Conservation (phyloP, 495 filamentous ascomycete genomes). For the Evernia prunastri region DNA sequence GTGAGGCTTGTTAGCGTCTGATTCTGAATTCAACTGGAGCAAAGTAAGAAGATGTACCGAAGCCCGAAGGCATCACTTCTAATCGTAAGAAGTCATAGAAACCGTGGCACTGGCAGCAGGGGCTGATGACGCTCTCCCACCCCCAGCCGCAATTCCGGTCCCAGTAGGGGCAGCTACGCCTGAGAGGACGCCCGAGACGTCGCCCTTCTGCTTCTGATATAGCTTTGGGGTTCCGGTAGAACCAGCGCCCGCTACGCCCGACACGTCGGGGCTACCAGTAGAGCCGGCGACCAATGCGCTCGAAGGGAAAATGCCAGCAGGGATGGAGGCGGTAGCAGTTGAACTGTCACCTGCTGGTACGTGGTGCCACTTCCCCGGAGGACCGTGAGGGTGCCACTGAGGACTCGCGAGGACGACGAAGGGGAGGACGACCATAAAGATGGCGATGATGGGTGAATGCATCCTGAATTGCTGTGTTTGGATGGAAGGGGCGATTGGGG, state of each 20-base stretch:
- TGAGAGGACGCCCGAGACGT: no score
- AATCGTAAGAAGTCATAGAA: not conserved
- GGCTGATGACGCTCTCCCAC: no score
- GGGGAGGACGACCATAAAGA: constrained; percentile 8
- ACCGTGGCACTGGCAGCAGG: not conserved
- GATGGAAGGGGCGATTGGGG: not conserved
- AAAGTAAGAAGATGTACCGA: not conserved
- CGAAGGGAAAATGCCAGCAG: not conserved
- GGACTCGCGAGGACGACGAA: constrained; percentile 9
- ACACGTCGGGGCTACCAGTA: not conserved
- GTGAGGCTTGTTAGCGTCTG: not conserved
- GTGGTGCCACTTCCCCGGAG: not conserved
- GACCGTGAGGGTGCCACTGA: not conserved
- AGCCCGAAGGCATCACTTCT: not conserved
- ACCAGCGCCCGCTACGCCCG: not conserved
- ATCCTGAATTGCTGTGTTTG: not conserved
- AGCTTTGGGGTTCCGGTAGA: not conserved
- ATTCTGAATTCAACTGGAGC: not conserved
- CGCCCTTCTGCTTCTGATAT: no score
- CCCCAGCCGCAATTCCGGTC: no score
- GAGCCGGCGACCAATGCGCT: not conserved
- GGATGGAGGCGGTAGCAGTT: not conserved
- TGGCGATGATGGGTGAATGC: constrained; percentile 7
- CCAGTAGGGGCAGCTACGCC: no score
- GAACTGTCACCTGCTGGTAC: not conserved